A percentile compares a stretch with the other conserved stretches of the same genome.
Conservation (phyloP, 495 filamentous ascomycete species). For the Copromyces sp. region DNA sequence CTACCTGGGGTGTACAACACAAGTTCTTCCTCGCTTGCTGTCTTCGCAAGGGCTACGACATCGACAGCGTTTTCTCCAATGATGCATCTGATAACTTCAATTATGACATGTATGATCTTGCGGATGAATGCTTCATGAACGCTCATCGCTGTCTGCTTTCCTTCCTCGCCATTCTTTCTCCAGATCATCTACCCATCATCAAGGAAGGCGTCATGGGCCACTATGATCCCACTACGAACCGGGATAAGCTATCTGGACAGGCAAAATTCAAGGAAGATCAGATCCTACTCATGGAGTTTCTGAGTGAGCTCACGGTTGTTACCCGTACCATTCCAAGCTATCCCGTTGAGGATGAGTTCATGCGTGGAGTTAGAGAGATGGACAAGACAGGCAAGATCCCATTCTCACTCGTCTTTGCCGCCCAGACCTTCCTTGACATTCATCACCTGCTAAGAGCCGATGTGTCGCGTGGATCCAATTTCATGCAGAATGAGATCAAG, state of each 20-base stretch:
- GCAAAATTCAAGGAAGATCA: slow-evolving; percentile 25
- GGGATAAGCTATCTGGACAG: slow-evolving; percentile 14
- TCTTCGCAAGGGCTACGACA: slow-evolving; percentile 10
- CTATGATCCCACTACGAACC: slow-evolving; percentile 22
- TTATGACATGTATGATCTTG: slow-evolving; percentile 24
- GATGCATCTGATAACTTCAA: slow-evolving; percentile 14
- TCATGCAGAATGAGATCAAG: slow-evolving; percentile 8
- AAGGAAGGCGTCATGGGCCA: slow-evolving; percentile 21
- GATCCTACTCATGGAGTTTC: slow-evolving; percentile 19
- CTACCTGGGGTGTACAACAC: slow-evolving; percentile 12
- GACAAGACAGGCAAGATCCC: slow-evolving; percentile 13
- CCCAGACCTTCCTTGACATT: slow-evolving; percentile 33
- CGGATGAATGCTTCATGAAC: slow-evolving; percentile 12
- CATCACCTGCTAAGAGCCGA: slow-evolving; percentile 20
- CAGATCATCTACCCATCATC: slow-evolving; percentile 14
- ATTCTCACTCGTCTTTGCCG: slow-evolving; percentile 27
- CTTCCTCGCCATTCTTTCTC: slow-evolving; percentile 11
- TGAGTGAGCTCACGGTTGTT: slow-evolving; percentile 21
- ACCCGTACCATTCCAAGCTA: slow-evolving; percentile 2
- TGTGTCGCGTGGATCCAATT: slow-evolving; percentile 5
- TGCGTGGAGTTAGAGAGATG: slow-evolving; percentile 23
- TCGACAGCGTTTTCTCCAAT: neutral
- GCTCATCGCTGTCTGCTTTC: slow-evolving; percentile 15
- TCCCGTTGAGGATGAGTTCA: slow-evolving; percentile 28
- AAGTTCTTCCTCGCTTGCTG: slow-evolving; percentile 16